Conservation (phyloP, 2,329 filamentous ascomycete genomes). For the Pseudogymnoascus sp. region DNA sequence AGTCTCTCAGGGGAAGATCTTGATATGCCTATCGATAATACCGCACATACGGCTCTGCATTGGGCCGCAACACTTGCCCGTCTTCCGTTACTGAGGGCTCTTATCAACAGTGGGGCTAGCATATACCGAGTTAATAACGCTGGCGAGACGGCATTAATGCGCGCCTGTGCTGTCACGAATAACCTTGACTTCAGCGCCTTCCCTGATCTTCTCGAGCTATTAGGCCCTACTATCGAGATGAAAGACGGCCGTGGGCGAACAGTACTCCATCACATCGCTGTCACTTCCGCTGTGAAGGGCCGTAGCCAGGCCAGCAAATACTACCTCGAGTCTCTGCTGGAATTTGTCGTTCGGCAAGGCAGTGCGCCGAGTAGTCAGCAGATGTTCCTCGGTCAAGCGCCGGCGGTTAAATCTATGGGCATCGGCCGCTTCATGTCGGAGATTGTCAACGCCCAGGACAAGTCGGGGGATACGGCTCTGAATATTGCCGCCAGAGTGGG, state of each 20-base stretch:
- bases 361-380: slow-evolving; percentile 50
- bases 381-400: slow-evolving; percentile 17
- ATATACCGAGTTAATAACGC: slow-evolving; percentile 81
- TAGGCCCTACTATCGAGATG: slow-evolving; percentile 84
- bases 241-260: slow-evolving; percentile 84
- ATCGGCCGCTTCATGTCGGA: slow-evolving; percentile 92
- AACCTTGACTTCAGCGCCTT: slow-evolving; percentile 88
- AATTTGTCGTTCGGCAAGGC: slow-evolving; percentile 86
- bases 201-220: slow-evolving; percentile 77
- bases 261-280: slow-evolving; percentile 90
- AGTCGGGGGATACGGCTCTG: slow-evolving; percentile 86
- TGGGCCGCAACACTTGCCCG: slow-evolving; percentile 93
- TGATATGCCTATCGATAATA: slow-evolving; percentile 85
- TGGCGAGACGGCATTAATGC: slow-evolving; percentile 88
- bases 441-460: slow-evolving; percentile 92
- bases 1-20: slow-evolving; percentile 71
- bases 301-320: slow-evolving; percentile 87
- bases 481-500: slow-evolving; percentile 90
- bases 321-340: slow-evolving; percentile 87
- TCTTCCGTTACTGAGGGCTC: slow-evolving; percentile 68
- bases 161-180: slow-evolving; percentile 87
- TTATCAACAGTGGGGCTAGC: slow-evolving; percentile 78
- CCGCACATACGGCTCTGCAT: slow-evolving; percentile 82
- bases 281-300: slow-evolving; percentile 92
- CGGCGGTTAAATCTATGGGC: slow-evolving; percentile 47